phyloP scores from a whole-genome alignment of 805 yeast genomes.

The Kazachstania psychrophila region DNA sequence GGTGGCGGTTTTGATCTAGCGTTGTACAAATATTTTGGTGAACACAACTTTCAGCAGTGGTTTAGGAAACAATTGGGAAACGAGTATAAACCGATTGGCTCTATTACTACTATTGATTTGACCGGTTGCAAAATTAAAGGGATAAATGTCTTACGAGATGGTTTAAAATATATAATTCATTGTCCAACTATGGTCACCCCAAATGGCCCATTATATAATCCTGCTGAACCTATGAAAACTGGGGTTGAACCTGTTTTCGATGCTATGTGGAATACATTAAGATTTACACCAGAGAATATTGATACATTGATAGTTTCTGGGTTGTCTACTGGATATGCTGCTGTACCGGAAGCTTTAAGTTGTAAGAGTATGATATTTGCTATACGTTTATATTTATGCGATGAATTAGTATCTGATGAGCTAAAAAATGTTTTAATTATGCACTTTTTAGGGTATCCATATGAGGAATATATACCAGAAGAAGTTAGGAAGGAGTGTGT shows the following conservation, averaged over 20 bases:
- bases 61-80: slow-evolving; percentile 17
- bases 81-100: slow-evolving; percentile 22
- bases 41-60: slow-evolving; percentile 21
- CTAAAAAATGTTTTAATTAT: slow-evolving; percentile 21
- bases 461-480: slow-evolving; percentile 14
- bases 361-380: slow-evolving; percentile 27
- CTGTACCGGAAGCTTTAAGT: slow-evolving; percentile 21
- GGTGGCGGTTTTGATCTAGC: slow-evolving; percentile 45
- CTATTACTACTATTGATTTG: slow-evolving; percentile 18
- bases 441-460: slow-evolving; percentile 20
- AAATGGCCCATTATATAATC: slow-evolving; percentile 10
- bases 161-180: slow-evolving; percentile 21
- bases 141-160: slow-evolving; percentile 2
- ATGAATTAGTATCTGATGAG: slow-evolving; percentile 14
- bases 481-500: slow-evolving; percentile 17
- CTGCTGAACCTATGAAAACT: slow-evolving; percentile 11
- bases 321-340: slow-evolving; percentile 27
- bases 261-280: slow-evolving; percentile 23
- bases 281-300: slow-evolving; percentile 13
- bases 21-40: slow-evolving; percentile 22
- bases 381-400: slow-evolving; percentile 15
- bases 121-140: slow-evolving; percentile 5
- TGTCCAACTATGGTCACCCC: slow-evolving; percentile 30
- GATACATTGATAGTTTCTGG: slow-evolving; percentile 26
- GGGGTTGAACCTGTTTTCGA: slow-evolving; percentile 25